A percentile compares a stretch with the other conserved stretches of the same genome.
Conservation (phyloP, 2,329 filamentous ascomycete species). For the Cercospora sp. region DNA sequence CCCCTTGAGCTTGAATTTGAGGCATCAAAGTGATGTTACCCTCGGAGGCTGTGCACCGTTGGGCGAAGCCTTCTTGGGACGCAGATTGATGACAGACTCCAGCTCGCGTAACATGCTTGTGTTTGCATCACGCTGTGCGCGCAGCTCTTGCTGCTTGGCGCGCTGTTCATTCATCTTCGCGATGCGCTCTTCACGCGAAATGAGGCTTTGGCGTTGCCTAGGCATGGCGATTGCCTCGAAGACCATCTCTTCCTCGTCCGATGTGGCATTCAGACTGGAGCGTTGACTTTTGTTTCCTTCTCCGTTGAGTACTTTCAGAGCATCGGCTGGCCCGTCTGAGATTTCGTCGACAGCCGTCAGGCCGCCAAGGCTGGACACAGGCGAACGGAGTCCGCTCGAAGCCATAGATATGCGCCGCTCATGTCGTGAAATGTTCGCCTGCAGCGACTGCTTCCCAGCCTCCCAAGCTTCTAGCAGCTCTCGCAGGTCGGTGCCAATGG, state of each 20-base stretch:
- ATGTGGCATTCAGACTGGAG: constrained; percentile 54
- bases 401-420: constrained; percentile 60
- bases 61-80: constrained; percentile 19
- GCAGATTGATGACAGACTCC: constrained; percentile 72
- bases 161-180: constrained; percentile 85
- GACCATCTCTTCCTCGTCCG: constrained; percentile 65
- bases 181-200: constrained; percentile 86
- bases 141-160: constrained; percentile 67
- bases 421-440: constrained; percentile 78
- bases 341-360: constrained; percentile 58
- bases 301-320: constrained; percentile 76
- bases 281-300: constrained; percentile 51
- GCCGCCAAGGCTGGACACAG: constrained; percentile 62
- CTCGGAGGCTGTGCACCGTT: constrained; percentile 18
- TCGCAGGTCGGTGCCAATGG: constrained; percentile 84
- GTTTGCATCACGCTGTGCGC: constrained; percentile 76
- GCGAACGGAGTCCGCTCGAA: constrained; percentile 48
- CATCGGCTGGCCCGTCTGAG: constrained; percentile 62
- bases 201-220: constrained; percentile 56
- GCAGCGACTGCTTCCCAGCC: constrained; percentile 74
- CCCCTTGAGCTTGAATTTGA: background rate
- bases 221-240: constrained; percentile 88
- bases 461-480: constrained; percentile 54
- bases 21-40: constrained; percentile 19
- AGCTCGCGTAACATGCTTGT: constrained; percentile 90